Conservation (phyloP, 1,284 basidiomycete genomes). For the Pseudozyma sp. region DNA sequence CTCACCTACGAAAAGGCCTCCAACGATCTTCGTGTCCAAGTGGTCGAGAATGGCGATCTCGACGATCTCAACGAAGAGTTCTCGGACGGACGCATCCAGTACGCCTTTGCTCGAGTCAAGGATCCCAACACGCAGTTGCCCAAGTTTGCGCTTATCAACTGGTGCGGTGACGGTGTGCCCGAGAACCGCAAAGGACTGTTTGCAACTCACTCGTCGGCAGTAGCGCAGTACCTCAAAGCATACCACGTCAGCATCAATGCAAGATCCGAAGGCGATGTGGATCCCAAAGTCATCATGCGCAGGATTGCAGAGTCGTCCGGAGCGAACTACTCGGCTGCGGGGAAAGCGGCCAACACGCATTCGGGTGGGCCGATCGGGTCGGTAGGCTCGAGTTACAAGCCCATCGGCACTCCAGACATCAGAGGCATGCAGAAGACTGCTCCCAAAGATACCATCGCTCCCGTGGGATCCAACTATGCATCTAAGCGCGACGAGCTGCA, state of each 20-base stretch:
- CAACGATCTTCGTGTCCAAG: slow-evolving; percentile 90
- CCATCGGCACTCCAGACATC: slow-evolving; percentile 66
- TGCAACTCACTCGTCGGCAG: slow-evolving; percentile 83
- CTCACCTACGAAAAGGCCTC: slow-evolving; percentile 86
- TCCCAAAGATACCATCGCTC: slow-evolving; percentile 58
- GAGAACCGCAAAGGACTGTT: slow-evolving; percentile 92
- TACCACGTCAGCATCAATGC: slow-evolving; percentile 89
- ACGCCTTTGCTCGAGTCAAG: slow-evolving; percentile 87
- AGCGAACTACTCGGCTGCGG: slow-evolving; percentile 80
- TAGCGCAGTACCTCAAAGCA: slow-evolving; percentile 83
- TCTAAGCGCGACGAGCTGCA: slow-evolving; percentile 62
- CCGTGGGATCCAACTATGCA: slow-evolving; percentile 62
- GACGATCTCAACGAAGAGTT: slow-evolving; percentile 95
- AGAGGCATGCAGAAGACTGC: slow-evolving; percentile 58
- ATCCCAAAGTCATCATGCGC: slow-evolving; percentile 73
- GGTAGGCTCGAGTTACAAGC: slow-evolving; percentile 63
- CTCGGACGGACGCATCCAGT: slow-evolving; percentile 93
- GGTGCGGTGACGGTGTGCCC: slow-evolving; percentile 93
- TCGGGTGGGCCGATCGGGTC: slow-evolving; percentile 58
- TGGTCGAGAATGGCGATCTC: slow-evolving; percentile 75
- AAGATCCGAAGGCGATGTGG: slow-evolving; percentile 80
- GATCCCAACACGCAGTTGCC: slow-evolving; percentile 90
- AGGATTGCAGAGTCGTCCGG: slow-evolving; percentile 90
- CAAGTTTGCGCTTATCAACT: slow-evolving; percentile 84
- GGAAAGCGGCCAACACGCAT: slow-evolving; percentile 63